Evolutionary conservation across 2,329 filamentous ascomycete genomes (phyloP).

Genomic region (Talaromyces albobiverticillius): DNA sequence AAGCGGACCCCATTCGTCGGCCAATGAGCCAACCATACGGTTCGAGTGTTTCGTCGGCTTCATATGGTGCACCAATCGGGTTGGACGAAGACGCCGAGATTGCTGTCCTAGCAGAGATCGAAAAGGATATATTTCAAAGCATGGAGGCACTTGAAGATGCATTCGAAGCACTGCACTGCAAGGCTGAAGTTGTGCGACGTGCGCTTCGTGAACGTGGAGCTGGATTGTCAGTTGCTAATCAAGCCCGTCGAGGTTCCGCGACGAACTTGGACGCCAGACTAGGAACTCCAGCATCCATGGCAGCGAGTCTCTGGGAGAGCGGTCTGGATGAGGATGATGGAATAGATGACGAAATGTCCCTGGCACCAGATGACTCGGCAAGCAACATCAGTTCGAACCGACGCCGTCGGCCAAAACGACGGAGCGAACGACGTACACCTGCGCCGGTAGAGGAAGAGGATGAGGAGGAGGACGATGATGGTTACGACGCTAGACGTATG

Average conservation of each 20-base stretch:
- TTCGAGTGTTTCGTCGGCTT: conserved; percentile 47
- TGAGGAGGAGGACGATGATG: conserved; percentile 32
- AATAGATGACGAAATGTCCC: conserved; percentile 43
- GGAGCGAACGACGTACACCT: conserved; percentile 49
- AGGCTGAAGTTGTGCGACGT: conserved; percentile 75
- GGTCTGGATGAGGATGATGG: conserved; percentile 43
- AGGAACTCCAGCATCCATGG: conserved; percentile 39
- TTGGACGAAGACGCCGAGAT: conserved; percentile 94
- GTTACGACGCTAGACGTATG: conserved; percentile 23
- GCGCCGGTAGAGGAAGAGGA: conserved; percentile 48
- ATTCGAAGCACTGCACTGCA: conserved; percentile 84
- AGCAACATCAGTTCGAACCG: conserved; percentile 49
- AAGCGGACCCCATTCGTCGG: conserved; percentile 39
- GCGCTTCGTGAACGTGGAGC: conserved; percentile 78
- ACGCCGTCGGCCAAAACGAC: conserved; percentile 43
- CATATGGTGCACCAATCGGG: conserved; percentile 72
- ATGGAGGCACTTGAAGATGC: conserved; percentile 95
- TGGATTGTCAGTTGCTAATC: conserved; percentile 59
- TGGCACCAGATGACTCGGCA: conserved; percentile 49
- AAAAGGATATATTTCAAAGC: conserved; percentile 85
- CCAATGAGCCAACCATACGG: conserved; percentile 40
- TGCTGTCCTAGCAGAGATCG: conserved; percentile 81
- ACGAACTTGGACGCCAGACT: conserved; percentile 38
- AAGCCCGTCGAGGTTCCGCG: conserved; percentile 40
- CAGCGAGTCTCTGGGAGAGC: conserved; percentile 34